Base-by-base conservation (phyloP, 1,139 yeast species). In the Yamadazyma sp. region DNA sequence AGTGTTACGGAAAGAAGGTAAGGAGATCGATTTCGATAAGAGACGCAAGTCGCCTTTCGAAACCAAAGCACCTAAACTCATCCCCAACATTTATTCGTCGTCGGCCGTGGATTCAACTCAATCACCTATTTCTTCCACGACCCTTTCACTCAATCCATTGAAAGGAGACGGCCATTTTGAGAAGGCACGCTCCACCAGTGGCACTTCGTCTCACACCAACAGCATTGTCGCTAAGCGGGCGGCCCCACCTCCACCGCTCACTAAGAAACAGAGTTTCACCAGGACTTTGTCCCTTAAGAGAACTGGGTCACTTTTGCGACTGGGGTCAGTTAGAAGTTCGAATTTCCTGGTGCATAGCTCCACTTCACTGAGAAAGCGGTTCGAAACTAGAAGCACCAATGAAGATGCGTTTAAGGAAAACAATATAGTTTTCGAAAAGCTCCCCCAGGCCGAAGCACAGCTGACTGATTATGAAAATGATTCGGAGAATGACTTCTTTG, bases 1-100 rank as follows among this genome's bases (percentile, higher is more conserved):
- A 45, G 84, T 87, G 0, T 72, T 87, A 11, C 62, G 91, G 27
- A 79, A 81, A n/a, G 79, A 76, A 31, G 75, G 75, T 12, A 66
- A 77, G 22, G 94, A 85, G 54, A 86, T 87, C 42, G 89, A 88
- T 61, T 87, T 87, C 56, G 94, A 87, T 53, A 83, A 87, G 52
- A 69, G 91, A 40, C 66, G 95, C 33, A 80, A 81, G 37, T 83
- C 95, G 0, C 95, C 95, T 1, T 84, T 77, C 51, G 81, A 74
- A 33, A 48, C 61, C 3, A 69, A 68, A 39, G 64, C 73, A 1
- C 75, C 77, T 0, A 69, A 69, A 40, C 49, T 65, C 34, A 70
- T 70, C 25, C 70, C 74, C 6, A 71, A 68, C 43, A 71, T 69
- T 14, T 69, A 68, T 43, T 64, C 74, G 0, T 69, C 74, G 0